Evolutionary conservation across 345 rosid genomes (phyloP).

Genomic region (Lepidium aucheri): DNA sequence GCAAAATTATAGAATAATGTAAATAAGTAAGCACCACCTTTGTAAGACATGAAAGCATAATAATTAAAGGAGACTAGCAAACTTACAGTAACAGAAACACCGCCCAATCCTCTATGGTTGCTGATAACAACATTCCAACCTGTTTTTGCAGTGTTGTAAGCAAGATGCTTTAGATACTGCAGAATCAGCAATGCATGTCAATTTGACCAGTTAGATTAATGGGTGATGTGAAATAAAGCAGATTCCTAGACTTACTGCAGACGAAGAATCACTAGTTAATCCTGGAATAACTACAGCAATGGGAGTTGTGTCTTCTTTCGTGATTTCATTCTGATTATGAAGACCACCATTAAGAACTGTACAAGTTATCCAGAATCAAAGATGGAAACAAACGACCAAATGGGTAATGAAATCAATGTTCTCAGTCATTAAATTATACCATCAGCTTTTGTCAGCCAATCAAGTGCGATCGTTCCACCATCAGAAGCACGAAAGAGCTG

Average conservation of each 20-base stretch:
- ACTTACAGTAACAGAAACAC: conserved; percentile 86
- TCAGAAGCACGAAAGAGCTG: conserved; percentile 63
- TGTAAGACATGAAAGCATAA: not conserved
- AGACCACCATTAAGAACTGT: conserved; percentile 29
- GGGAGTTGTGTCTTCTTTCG: conserved; percentile 44
- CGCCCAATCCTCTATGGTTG: conserved; percentile 91
- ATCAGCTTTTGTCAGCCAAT: conserved; percentile 61
- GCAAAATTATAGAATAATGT: not conserved
- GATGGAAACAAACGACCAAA: not conserved
- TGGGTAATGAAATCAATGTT: not conserved
- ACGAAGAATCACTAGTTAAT: conserved; percentile 59
- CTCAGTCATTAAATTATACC: conserved; percentile 27
- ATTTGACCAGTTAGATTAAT: not conserved
- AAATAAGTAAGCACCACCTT: not conserved
- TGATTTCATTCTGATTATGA: conserved; percentile 20
- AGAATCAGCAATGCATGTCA: not conserved
- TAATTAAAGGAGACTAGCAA: not conserved
- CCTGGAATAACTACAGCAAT: conserved; percentile 64
- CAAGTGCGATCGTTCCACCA: conserved; percentile 88
- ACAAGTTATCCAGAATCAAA: not conserved
- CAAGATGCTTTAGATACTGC: conserved; percentile 81
- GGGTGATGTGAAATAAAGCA: too few species aligned
- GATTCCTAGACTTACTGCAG: conserved; percentile 40
- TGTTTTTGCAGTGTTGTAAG: conserved; percentile 44
- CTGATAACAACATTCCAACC: conserved; percentile 86